phyloP scores from a whole-genome alignment of 106 monocot genomes.

The Cymbidium sinense region DNA sequence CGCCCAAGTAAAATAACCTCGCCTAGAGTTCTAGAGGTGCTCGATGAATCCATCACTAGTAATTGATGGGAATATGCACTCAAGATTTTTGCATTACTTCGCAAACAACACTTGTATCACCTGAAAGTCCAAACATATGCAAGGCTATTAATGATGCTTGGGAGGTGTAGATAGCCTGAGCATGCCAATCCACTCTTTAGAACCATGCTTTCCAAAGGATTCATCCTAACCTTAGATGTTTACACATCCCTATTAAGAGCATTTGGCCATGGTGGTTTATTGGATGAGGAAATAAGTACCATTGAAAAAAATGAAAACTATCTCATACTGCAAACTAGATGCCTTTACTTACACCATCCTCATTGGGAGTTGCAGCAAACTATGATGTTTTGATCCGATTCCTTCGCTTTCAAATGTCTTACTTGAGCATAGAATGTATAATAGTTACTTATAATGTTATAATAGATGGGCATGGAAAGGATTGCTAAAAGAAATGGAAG shows the following conservation, averaged over 20 bases:
- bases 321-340: conserved; percentile 72
- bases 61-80: conserved; percentile 74
- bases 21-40: conserved; percentile 75
- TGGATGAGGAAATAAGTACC: conserved; percentile 51
- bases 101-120: conserved; percentile 76
- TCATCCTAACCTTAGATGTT: conserved; percentile 76
- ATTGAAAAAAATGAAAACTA: conserved; percentile 83
- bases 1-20: conserved; percentile 17
- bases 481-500: conserved; percentile 71
- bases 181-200: conserved; percentile 61
- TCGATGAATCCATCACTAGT: conserved; percentile 56
- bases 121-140: conserved; percentile 80
- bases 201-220: conserved; percentile 71
- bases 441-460: conserved; percentile 73
- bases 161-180: conserved; percentile 53
- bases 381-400: conserved; percentile 52
- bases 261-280: conserved; percentile 47
- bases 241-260: conserved; percentile 86
- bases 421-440: conserved; percentile 55
- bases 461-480: conserved; percentile 87
- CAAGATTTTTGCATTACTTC: conserved; percentile 74
- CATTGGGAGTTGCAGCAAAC: conserved; percentile 57
- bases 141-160: conserved; percentile 72
- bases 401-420: conserved; percentile 65
- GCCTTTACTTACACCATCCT: conserved; percentile 73